Evolutionary conservation across 805 yeast species (phyloP), one percentile per base, ranked within the genome.

Genomic region (Ogataea naganishii): DNA sequence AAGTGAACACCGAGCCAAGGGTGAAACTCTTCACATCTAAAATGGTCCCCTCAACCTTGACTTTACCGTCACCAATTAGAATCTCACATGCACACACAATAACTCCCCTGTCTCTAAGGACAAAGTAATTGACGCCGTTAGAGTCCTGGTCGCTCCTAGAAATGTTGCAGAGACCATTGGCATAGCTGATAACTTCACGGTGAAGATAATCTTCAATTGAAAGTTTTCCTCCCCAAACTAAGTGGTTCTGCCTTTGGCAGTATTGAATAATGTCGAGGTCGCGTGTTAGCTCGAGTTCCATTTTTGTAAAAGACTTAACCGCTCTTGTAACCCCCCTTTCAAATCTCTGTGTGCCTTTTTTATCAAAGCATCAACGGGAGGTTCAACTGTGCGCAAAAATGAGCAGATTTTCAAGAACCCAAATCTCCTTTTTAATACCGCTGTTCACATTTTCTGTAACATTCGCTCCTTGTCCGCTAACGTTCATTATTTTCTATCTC

Each of bases 1-100:
- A 50, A 1, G 82, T 75, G 45, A 53, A 76, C 1, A 78, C 84
- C 8, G 76, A 72, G 15, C 83, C 84, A 34, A 77, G 51, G n/a
- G n/a, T n/a, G n/a, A n/a, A n/a, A n/a, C n/a, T n/a, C n/a, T n/a
- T n/a, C n/a, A n/a, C n/a, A n/a, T n/a, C n/a, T n/a, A n/a, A n/a
- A n/a, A n/a, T n/a, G n/a, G n/a, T n/a, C n/a, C n/a, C n/a, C n/a
- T n/a, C n/a, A 32, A 43, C 72, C 51, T 29, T 63, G 6, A 23
- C 12, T 19, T 27, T 32, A 3, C 18, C 20, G 3, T 23, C 31
- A 15, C 55, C 38, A 17, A 47, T 36, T 7, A 55, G 27, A 7
- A 45, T 37, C 32, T 56, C 62, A 35, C 57, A 47, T 3, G 52
- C 45, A 30, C 48, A 40, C 6, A 51, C 47, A 5, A 53, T 43